Evolutionary conservation across 305 asterid species (phyloP), one percentile per base, ranked within the genome.

Genomic region (Fraxinus greggii): DNA sequence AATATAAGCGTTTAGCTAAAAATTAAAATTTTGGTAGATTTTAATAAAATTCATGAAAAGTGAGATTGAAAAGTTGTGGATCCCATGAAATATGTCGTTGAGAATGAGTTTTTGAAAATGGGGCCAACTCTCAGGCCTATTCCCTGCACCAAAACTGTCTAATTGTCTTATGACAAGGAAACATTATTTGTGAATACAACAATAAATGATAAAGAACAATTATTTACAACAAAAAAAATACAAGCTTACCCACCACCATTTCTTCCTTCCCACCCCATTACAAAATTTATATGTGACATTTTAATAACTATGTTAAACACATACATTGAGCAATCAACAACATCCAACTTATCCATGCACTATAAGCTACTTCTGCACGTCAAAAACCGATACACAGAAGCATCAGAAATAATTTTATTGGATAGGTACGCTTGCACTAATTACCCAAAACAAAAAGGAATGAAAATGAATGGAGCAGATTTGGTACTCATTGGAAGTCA

Each of bases 361-460:
- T 26, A 69, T 75, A 48, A 73, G 45, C 10, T 31, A 72, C 24
- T n/a, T 29, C 78, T 33, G n/a, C 54, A 40, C 59, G 31, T 45
- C 45, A 83, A 35, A 65, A 42, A 6, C 40, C 7, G 54, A 19
- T 75, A 24, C n/a, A 63, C 54, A 13, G 56, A 79, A 38, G 29
- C 76, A 24, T 63, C 36, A 45, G 33, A 63, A 61, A 73, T 42
- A 32, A 6, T 36, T 59, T 76, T 26, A 21, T 54, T 21, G 42
- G 33, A 31, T 28, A 51, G 72, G 67, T 69, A 85, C 1, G 51
- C 7, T 10, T 13, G 73, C 32, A 45, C 26, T 65, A 59, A 82
- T 26, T 78, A 70, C 76, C 79, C 36, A 84, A 75, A 75, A 79
- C 75, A 79, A 36, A 7, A 32, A 63, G 72, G 72, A 65, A 79